Percentiles rank a stretch among this genome's conserved stretches.
Evolutionary conservation across 163 green algal species (phyloP).

Genomic region (Volvox carteri): DNA sequence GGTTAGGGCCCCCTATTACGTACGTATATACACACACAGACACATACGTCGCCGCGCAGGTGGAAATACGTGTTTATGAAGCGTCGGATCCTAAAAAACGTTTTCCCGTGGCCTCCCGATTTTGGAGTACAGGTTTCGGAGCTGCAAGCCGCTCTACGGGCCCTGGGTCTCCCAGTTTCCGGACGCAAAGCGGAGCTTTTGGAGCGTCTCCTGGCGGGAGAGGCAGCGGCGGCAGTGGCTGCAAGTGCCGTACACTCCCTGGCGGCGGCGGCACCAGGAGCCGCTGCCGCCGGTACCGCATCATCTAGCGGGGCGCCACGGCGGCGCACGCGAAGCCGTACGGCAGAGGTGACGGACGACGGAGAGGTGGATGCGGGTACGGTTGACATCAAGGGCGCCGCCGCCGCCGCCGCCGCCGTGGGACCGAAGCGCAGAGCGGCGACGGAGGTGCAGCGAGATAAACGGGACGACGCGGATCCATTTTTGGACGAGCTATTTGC

Average conservation of each 20-base stretch:
- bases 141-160: conserved; percentile 50
- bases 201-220: conserved; percentile 16
- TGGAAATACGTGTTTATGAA: too few relatives aligned
- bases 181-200: conserved; percentile 59
- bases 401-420: background rate
- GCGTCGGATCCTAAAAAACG: too few relatives aligned
- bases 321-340: background rate
- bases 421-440: background rate
- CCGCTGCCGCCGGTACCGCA: too few relatives aligned
- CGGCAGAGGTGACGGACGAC: background rate
- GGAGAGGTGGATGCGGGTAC: background rate
- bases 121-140: conserved; percentile 52
- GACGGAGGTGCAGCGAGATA: background rate
- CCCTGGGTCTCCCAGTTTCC: conserved; percentile 37
- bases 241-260: background rate
- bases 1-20: too few relatives aligned
- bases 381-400: too few relatives aligned
- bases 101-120: too few relatives aligned
- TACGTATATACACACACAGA: too few relatives aligned
- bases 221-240: too few relatives aligned
- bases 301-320: background rate
- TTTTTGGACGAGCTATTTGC: conserved; percentile 21
- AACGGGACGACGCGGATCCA: background rate
- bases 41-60: too few relatives aligned
- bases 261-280: too few relatives aligned